A percentile compares a stretch with the other conserved stretches of the same genome.
Conservation (phyloP, 805 yeast species). For the Myxozyma geophila region DNA sequence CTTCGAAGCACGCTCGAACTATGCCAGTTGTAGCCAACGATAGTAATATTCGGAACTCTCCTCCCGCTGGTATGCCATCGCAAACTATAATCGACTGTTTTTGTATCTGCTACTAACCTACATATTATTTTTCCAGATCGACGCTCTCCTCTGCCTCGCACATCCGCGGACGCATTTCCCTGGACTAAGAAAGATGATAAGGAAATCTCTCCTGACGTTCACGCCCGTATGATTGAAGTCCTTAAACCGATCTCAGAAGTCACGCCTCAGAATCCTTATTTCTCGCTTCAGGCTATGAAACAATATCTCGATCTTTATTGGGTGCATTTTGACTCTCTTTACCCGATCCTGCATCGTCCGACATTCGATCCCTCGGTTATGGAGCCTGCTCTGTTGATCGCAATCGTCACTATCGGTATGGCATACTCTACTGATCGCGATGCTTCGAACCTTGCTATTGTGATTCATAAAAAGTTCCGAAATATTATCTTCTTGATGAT, state of each 20-base stretch:
- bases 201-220: slow-evolving; percentile 18
- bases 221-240: slow-evolving; percentile 29
- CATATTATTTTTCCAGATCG: neutral
- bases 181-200: slow-evolving; percentile 12
- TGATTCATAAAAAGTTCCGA: slow-evolving; percentile 40
- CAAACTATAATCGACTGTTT: no score
- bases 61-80: slow-evolving; percentile 16
- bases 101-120: no score
- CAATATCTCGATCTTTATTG: slow-evolving; percentile 45
- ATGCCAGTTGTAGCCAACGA: slow-evolving; percentile 18
- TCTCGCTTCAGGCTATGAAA: slow-evolving; percentile 33
- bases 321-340: slow-evolving; percentile 47
- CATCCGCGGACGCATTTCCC: slow-evolving; percentile 2
- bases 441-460: slow-evolving; percentile 39
- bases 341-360: slow-evolving; percentile 50
- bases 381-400: slow-evolving; percentile 38
- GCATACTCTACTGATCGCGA: slow-evolving; percentile 39
- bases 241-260: slow-evolving; percentile 35
- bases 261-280: slow-evolving; percentile 24
- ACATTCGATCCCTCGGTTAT: slow-evolving; percentile 42
- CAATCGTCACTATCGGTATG: slow-evolving; percentile 45
- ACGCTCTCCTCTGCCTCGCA: slow-evolving; percentile 6
- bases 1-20: slow-evolving; percentile 12
- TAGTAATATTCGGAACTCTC: slow-evolving; percentile 15
- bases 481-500: slow-evolving; percentile 42